phyloP scores from a whole-genome alignment of 83 land plant genomes.

The Picea abies region DNA sequence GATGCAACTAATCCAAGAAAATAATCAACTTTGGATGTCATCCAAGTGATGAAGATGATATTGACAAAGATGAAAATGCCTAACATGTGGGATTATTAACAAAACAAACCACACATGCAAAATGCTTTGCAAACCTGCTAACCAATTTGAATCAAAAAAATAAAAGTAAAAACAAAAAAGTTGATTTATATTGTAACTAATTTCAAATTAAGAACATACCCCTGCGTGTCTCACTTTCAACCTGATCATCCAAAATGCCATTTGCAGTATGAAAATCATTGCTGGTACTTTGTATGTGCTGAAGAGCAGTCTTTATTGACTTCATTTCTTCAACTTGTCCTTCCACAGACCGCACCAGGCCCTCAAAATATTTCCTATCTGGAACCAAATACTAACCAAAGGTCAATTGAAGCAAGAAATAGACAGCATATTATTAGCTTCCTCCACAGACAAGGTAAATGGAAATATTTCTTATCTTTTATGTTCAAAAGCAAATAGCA shows the following conservation, averaged over 20 bases:
- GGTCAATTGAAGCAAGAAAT: neutral
- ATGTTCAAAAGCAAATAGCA: neutral
- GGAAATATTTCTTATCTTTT: neutral
- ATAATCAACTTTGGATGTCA: too few relatives aligned
- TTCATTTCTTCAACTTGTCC: slow-evolving; percentile 65
- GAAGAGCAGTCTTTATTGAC: slow-evolving; percentile 56
- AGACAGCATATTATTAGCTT: neutral
- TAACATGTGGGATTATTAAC: too few relatives aligned
- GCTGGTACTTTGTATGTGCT: slow-evolving; percentile 36
- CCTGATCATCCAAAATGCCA: neutral
- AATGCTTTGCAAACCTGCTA: neutral
- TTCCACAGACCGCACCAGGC: slow-evolving; percentile 37
- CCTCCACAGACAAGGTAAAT: neutral
- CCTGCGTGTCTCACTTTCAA: neutral
- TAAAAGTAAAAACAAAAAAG: too few relatives aligned
- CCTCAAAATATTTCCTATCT: slow-evolving; percentile 58
- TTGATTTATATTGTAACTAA: neutral
- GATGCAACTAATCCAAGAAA: too few relatives aligned
- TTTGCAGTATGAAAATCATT: neutral
- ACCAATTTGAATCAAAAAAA: too few relatives aligned
- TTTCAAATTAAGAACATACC: neutral
- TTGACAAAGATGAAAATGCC: too few relatives aligned
- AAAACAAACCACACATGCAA: neutral
- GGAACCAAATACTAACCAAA: slow-evolving; percentile 7
- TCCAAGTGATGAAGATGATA: too few relatives aligned